A percentile compares a stretch with the other conserved stretches of the same genome.
These are phyloP conservation scores for Ceratocystis variospora DNA, from an alignment of 2,329 filamentous ascomycete genomes.

Conservation along the genomic window DNA sequence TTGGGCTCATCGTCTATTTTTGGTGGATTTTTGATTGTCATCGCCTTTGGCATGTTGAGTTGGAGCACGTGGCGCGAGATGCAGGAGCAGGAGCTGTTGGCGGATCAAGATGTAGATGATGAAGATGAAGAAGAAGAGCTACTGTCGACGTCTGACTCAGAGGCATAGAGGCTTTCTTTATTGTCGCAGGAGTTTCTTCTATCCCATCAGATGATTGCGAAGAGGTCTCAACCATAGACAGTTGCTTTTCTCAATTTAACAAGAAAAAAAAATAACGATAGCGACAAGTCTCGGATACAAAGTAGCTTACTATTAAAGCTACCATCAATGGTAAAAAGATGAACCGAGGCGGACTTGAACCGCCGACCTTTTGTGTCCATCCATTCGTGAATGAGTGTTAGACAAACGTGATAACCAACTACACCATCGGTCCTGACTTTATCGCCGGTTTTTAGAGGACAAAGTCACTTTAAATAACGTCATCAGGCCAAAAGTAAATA, in stretches of 20 bases:
- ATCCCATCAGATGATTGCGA: not conserved
- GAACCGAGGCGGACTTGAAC: slow-evolving; percentile 19
- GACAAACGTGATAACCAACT: slow-evolving; percentile 20
- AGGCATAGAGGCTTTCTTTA: slow-evolving; percentile 3
- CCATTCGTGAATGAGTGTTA: slow-evolving; percentile 11
- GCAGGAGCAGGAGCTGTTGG: slow-evolving; percentile 62
- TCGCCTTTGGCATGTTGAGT: slow-evolving; percentile 72
- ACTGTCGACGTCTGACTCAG: slow-evolving; percentile 12
- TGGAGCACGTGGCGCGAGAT: slow-evolving; percentile 93
- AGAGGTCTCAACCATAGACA: not conserved
- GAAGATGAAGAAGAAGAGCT: slow-evolving; percentile 15
- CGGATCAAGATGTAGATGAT: slow-evolving; percentile 37
- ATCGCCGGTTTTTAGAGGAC: fast-evolving
- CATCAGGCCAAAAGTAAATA: not conserved
- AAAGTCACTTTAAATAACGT: not conserved
- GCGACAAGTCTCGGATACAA: not conserved
- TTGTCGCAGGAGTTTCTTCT: not conserved
- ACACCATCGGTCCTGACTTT: slow-evolving; percentile 16
- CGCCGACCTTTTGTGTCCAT: slow-evolving; percentile 19
- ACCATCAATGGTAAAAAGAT: not conserved
- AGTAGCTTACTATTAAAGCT: not conserved
- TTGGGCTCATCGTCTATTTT: slow-evolving; percentile 60
- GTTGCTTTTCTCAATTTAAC: not conserved
- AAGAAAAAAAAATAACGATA: not conserved
- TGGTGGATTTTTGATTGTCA: slow-evolving; percentile 77